These are phyloP conservation scores for Camellia granthamiana DNA, from an alignment of 148 eudicot genomes.

Conservation along the genomic window DNA sequence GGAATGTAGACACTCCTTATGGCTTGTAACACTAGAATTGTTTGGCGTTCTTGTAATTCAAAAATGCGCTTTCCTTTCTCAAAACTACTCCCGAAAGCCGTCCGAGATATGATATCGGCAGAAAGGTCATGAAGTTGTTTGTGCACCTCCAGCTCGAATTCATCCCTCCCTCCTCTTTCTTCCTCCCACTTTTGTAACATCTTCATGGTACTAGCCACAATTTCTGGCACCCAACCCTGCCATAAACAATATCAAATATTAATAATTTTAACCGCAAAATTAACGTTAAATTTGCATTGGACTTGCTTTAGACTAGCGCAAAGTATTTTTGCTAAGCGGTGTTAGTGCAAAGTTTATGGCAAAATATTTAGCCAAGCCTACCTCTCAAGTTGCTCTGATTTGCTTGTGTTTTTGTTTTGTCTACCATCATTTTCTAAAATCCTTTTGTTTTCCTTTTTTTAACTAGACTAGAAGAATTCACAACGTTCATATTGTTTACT, in stretches of 20 bases:
- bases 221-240: constrained; percentile 87
- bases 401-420: no score
- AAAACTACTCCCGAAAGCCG: constrained; percentile 84
- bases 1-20: constrained; percentile 68
- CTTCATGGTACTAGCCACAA: constrained; percentile 45
- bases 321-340: neutral
- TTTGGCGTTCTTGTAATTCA: constrained; percentile 65
- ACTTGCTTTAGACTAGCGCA: neutral
- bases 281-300: neutral
- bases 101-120: constrained; percentile 67
- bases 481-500: no score
- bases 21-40: constrained; percentile 49
- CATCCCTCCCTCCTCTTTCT: constrained; percentile 32
- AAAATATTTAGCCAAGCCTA: neutral
- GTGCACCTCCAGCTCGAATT: constrained; percentile 66
- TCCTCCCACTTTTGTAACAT: constrained; percentile 57
- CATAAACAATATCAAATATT: neutral
- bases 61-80: constrained; percentile 69
- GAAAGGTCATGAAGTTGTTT: constrained; percentile 57
- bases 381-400: neutral
- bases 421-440: no score
- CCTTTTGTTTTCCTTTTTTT: no score
- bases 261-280: neutral
- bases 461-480: no score
- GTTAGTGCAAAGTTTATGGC: neutral